phyloP scores from a whole-genome alignment of 2,329 filamentous ascomycete genomes.

The Arachnopeziza araneosa region DNA sequence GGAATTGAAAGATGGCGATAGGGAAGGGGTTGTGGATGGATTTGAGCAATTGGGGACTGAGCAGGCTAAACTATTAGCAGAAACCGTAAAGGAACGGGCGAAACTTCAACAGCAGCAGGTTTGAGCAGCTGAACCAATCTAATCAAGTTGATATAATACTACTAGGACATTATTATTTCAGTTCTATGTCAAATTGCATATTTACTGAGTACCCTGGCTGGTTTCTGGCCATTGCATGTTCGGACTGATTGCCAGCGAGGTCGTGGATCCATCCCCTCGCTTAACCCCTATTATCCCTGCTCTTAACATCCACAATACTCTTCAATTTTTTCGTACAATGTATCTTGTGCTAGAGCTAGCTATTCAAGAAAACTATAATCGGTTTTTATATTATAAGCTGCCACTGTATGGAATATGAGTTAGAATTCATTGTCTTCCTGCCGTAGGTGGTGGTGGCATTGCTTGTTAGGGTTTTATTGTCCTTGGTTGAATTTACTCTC shows the following conservation, averaged over 20 bases:
- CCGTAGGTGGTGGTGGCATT: no score
- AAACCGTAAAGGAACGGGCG: slow-evolving; percentile 30
- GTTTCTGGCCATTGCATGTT: no score
- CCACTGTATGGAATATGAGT: no score
- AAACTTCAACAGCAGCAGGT: neutral
- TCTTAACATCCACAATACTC: neutral
- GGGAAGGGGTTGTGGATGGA: slow-evolving; percentile 51
- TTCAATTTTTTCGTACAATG: neutral
- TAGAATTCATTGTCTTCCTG: no score
- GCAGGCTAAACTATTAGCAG: slow-evolving; percentile 31
- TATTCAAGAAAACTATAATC: no score
- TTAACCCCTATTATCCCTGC: neutral
- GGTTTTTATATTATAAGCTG: no score
- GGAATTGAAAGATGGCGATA: slow-evolving; percentile 47
- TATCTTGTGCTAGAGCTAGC: neutral
- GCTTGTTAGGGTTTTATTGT: no score
- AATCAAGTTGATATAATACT: neutral
- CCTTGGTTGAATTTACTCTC: no score
- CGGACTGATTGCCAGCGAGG: neutral
- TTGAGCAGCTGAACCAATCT: neutral
- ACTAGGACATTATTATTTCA: no score
- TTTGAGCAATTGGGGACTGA: slow-evolving; percentile 42
- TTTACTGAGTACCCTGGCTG: no score
- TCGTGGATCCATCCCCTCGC: neutral
- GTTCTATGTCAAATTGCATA: no score